These are phyloP conservation scores for Leptosphaerulina australis DNA, from an alignment of 2,329 filamentous ascomycete species.

Conservation along the genomic window DNA sequence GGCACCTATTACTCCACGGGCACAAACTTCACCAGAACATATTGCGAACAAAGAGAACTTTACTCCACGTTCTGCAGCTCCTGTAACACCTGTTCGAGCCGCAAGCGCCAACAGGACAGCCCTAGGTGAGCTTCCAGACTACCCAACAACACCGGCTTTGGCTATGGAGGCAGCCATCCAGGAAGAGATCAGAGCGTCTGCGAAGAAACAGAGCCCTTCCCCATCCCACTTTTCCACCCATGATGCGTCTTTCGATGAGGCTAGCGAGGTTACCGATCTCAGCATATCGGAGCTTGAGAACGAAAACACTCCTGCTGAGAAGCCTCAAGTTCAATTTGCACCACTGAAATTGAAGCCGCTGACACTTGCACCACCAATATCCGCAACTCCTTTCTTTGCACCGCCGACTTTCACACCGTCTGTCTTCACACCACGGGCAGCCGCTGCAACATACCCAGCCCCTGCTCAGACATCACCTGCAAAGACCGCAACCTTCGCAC, in stretches of 20 bases:
- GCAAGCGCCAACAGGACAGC: conserved; percentile 17
- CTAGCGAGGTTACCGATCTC: conserved; percentile 23
- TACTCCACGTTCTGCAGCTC: conserved; percentile 7
- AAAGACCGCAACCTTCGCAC: conserved; percentile 12
- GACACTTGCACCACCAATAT: conserved; percentile 26
- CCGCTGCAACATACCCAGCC: conserved; percentile 4
- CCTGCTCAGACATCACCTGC: conserved; percentile 14
- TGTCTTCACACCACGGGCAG: conserved; percentile 12
- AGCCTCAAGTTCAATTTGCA: conserved; percentile 11
- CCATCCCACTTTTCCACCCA: conserved; percentile 21
- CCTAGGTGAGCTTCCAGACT: conserved; percentile 20
- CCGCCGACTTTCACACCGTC: conserved; percentile 17
- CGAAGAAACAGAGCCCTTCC: conserved; percentile 36
- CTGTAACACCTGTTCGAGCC: conserved; percentile 15
- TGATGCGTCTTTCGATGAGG: conserved; percentile 24
- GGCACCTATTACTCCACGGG: conserved; percentile 11
- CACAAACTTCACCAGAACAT: conserved; percentile 15
- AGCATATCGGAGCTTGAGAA: conserved; percentile 22
- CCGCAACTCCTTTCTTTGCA: conserved; percentile 14
- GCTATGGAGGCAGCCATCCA: conserved; percentile 36
- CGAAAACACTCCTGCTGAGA: conserved; percentile 18
- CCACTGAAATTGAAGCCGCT: conserved; percentile 19
- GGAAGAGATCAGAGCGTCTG: conserved; percentile 33
- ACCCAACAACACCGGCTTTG: conserved; percentile 31
- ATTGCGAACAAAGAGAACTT: conserved; percentile 19